Evolutionary conservation across 2,329 filamentous ascomycete species (phyloP).

Genomic region (Aureobasidium lini): DNA sequence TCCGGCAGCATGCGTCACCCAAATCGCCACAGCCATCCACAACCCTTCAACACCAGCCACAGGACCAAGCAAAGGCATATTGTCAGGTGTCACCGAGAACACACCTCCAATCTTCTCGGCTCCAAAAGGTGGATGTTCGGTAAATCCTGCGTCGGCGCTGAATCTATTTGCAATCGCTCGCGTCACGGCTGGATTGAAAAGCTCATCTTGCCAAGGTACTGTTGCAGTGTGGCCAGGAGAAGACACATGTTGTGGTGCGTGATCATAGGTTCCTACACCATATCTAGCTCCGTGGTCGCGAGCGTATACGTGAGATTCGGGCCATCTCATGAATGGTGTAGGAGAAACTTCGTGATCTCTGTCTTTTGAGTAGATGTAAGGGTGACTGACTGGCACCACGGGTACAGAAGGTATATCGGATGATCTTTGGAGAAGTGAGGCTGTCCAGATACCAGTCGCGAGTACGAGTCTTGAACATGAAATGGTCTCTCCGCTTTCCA

Average conservation of each 20-base stretch:
- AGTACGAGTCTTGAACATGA: background rate
- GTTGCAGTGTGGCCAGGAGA: constrained; percentile 21
- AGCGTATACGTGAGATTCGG: constrained; percentile 30
- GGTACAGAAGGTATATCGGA: constrained; percentile 23
- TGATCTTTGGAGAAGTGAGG: background rate
- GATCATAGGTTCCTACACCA: constrained; percentile 30
- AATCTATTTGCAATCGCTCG: background rate
- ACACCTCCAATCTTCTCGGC: constrained; percentile 24
- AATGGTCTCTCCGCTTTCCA: background rate
- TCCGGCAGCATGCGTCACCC: constrained; percentile 31
- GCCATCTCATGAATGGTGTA: constrained; percentile 29
- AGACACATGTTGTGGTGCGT: constrained; percentile 21
- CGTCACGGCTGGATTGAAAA: background rate
- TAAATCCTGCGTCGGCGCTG: background rate
- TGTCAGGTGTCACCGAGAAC: constrained; percentile 31
- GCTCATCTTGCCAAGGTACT: background rate
- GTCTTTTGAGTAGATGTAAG: constrained; percentile 27
- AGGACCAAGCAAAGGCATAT: constrained; percentile 27
- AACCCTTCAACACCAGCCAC: constrained; percentile 22
- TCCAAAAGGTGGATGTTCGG: background rate
- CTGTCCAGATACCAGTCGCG: constrained; percentile 26
- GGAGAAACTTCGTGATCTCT: constrained; percentile 7
- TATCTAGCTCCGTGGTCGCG: constrained; percentile 28
- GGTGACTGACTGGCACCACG: constrained; percentile 29
- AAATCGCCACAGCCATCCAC: constrained; percentile 29